These are phyloP conservation scores for Entophlyctis helioformis DNA, from an alignment of 192 early-diverging fungal genomes.

Conservation along the genomic window DNA sequence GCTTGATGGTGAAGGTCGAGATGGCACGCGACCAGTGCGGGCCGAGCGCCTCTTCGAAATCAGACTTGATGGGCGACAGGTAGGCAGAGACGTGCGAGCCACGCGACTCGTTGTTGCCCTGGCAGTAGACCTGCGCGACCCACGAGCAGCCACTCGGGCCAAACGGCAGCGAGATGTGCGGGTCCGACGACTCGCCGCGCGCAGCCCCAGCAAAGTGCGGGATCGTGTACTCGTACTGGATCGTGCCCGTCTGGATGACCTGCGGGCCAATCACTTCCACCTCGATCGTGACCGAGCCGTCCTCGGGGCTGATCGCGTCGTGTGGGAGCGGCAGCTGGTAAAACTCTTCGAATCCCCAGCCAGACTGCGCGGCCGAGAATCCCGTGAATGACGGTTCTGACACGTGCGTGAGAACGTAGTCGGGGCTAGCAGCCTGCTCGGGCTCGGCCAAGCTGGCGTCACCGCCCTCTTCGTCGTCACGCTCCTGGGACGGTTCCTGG, in stretches of 20 bases:
- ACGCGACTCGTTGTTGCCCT: conserved; percentile 6
- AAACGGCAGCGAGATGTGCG: conserved; percentile 11
- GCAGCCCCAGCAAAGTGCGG: conserved; percentile 2
- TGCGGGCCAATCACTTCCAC: conserved; percentile 18
- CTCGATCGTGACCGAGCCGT: conserved; percentile 16
- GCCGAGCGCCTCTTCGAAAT: conserved; percentile 9
- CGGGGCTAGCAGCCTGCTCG: background rate
- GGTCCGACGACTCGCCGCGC: conserved; percentile 1
- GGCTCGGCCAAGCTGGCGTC: no score
- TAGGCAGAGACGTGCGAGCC: conserved; percentile 14
- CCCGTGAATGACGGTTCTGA: conserved; percentile 15
- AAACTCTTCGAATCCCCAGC: conserved; percentile 36
- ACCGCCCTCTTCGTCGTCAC: no score
- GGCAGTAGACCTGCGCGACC: conserved; percentile 9
- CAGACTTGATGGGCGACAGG: conserved; percentile 12
- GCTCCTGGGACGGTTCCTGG: no score
- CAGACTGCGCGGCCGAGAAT: conserved; percentile 12
- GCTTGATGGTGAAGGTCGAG: conserved; percentile 23
- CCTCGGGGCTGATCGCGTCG: conserved; percentile 10
- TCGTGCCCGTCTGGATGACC: conserved; percentile 14
- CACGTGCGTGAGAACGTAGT: conserved; percentile 16
- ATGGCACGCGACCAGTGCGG: conserved; percentile 18
- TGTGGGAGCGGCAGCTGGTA: conserved; percentile 8
- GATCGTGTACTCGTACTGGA: conserved; percentile 17
- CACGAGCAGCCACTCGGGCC: conserved; percentile 21